Evolutionary conservation across 768 basidiomycete genomes (phyloP), one percentile per base, ranked within the genome.

Genomic region (Suillus discolor): DNA sequence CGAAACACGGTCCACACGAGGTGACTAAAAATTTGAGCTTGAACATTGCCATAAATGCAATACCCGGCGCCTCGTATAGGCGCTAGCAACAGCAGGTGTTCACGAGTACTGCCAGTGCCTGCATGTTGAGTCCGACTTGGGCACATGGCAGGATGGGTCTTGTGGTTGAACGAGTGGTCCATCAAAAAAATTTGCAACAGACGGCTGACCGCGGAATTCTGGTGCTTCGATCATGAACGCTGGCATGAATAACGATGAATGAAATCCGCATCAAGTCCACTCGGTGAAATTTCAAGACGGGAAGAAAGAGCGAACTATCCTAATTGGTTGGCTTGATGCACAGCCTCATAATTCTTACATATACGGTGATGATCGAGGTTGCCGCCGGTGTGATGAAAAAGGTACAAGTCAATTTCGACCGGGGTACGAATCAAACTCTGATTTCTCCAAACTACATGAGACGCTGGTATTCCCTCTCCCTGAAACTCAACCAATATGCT

Each of bases 361-460:
- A 25, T 25, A 41, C 39, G 39, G 11, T 12, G 41, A 60, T 60
- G 59, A 60, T 60, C 59, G 41, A 31, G 25, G 6, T 60, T 42
- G 20, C 59, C 59, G 57, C 25, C 59, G 59, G 59, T 28, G 28
- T 28, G 59, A 60, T 60, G 41, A 60, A 60, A 59, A 42, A 60
- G 41, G 59, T 6, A 41, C 57, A 31, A 18, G 38, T 41, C 39
- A 59, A 60, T 60, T 39, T 59, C 38, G 15, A 25, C 39, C 3
- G 54, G 54, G 54, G 54, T 34, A 55, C 20, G 36, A 55, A 55
- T 55, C 54, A 55, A 55, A 55, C 54, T 55, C 34, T 55, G 54
- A 55, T 55, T 57, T 41, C 39, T 59, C 57, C 38, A 59, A 28
- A 42, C 57, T 23, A 59, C 39, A 59, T 39, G 57, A 59, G 39